Conservation (phyloP, 495 filamentous ascomycete genomes). For the Sphaerosporella brunnea region DNA sequence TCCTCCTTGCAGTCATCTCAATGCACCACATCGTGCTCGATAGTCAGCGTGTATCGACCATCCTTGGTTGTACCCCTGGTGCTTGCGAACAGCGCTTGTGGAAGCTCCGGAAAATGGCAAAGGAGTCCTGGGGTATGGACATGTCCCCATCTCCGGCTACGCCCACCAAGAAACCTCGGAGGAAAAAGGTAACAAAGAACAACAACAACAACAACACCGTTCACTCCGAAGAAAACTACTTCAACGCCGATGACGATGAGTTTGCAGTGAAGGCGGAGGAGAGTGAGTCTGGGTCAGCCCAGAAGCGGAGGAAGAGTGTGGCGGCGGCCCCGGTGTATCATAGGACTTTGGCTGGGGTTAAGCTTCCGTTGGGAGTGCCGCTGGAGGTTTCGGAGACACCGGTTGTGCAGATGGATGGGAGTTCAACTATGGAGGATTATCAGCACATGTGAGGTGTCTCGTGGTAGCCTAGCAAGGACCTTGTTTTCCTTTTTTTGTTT, state of each 20-base stretch:
- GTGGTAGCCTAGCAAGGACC: too few relatives aligned
- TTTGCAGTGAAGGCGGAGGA: not conserved
- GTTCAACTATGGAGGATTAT: too few relatives aligned
- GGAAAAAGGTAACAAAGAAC: not conserved
- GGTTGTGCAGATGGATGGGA: too few relatives aligned
- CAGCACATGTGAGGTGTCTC: too few relatives aligned
- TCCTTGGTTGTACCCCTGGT: conserved; percentile 24
- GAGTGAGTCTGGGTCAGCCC: too few relatives aligned
- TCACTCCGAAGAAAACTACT: too few relatives aligned
- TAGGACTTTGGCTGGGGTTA: conserved; percentile 3
- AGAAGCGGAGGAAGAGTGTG: not conserved
- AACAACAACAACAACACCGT: too few relatives aligned
- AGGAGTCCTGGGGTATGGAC: too few relatives aligned
- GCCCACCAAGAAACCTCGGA: not conserved
- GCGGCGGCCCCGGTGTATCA: not conserved
- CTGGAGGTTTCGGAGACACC: conserved; percentile 5
- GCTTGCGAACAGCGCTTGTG: conserved; percentile 25
- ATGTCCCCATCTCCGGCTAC: not conserved
- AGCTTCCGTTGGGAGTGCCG: conserved; percentile 11
- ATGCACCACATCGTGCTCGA: conserved; percentile 21
- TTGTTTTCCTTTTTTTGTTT: too few relatives aligned
- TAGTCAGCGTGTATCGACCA: conserved; percentile 18
- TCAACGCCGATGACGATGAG: too few relatives aligned
- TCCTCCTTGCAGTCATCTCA: conserved; percentile 24
- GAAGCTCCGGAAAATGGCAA: conserved; percentile 23